Evolutionary conservation across 306 rosid genomes (phyloP), one percentile per base, ranked within the genome.

Genomic region (Vicia sativa): DNA sequence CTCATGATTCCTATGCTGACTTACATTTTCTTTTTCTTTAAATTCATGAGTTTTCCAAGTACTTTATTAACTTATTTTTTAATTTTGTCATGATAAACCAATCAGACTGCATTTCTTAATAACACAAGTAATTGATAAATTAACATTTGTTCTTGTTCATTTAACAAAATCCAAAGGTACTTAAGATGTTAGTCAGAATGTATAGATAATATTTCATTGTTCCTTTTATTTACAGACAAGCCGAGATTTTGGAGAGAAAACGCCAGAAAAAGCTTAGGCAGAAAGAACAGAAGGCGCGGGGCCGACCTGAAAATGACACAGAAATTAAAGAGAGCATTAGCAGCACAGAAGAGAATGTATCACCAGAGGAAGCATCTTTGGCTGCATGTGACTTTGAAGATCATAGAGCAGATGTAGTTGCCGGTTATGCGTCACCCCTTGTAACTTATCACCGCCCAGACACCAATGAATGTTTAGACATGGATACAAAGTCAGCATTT

Each of bases 251-350:
- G 86, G 96, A 93, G 83, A 83, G 80, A 81, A 90, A 84, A 70
- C 89, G 89, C 60, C 87, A 80, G 87, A 90, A 86, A 77, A 93
- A 90, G 80, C 91, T 90, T 61, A 83, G 93, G 80, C 96, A 84
- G 77, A 92, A 87, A 86, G 96, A 89, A 70, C 89, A 81, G 34
- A 88, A 77, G 81, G 89, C 70, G 7, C 88, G 74, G 71, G 95
- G 81, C 59, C 87, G 35, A 53, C 73, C 71, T 3, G 90, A 67
- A 73, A 91, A 80, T 61, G 72, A 68, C 64, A 66, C 63, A 16
- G 83, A 77, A 76, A 44, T 50, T 70, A 74, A 80, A 49, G 86
- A 60, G 53, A 79, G 76, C 62, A 62, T 42, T 41, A 81, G 72
- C 61, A 79, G 79, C 76, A 44, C 76, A 39, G 67, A 49, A 31